A percentile compares a stretch with the other conserved stretches of the same genome.
Conservation (phyloP, 2,329 filamentous ascomycete genomes). For the Penicillium glabrum region DNA sequence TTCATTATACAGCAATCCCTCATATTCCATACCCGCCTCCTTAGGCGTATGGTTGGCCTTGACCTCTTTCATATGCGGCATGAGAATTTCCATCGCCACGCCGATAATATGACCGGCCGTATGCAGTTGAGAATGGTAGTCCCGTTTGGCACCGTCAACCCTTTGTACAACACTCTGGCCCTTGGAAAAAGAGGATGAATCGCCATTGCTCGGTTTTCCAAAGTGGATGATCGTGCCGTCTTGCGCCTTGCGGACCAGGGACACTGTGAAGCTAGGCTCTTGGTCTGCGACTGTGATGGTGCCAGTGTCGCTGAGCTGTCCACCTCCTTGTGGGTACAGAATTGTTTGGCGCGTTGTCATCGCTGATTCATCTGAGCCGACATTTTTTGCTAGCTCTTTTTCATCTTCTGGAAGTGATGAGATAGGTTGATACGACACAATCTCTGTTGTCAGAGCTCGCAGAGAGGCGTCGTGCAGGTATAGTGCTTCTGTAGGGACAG, state of each 20-base stretch:
- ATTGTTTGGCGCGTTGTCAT: constrained; percentile 26
- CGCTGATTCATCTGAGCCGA: constrained; percentile 15
- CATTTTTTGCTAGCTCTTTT: constrained; percentile 20
- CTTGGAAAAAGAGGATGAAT: constrained; percentile 3
- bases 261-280: constrained; percentile 21
- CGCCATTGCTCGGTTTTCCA: constrained; percentile 12
- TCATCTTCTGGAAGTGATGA: constrained; percentile 21
- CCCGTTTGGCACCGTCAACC: constrained; percentile 25
- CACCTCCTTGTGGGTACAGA: constrained; percentile 30
- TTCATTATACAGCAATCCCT: constrained; percentile 30
- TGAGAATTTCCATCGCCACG: constrained; percentile 27
- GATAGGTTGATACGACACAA: constrained; percentile 21
- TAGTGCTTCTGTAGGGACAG: constrained; percentile 21
- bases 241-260: constrained; percentile 25
- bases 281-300: constrained; percentile 12
- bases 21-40: constrained; percentile 29
- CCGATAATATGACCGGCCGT: constrained; percentile 33
- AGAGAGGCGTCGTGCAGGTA: constrained; percentile 27
- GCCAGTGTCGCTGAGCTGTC: constrained; percentile 30
- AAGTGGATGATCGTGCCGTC: constrained; percentile 28
- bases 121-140: constrained; percentile 31
- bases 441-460: constrained; percentile 18
- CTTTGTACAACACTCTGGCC: constrained; percentile 22
- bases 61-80: constrained; percentile 25
- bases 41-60: constrained; percentile 32